A percentile compares a stretch with the other conserved stretches of the same genome.
Conservation (phyloP, 768 basidiomycete genomes). For the Amanita rimosa region DNA sequence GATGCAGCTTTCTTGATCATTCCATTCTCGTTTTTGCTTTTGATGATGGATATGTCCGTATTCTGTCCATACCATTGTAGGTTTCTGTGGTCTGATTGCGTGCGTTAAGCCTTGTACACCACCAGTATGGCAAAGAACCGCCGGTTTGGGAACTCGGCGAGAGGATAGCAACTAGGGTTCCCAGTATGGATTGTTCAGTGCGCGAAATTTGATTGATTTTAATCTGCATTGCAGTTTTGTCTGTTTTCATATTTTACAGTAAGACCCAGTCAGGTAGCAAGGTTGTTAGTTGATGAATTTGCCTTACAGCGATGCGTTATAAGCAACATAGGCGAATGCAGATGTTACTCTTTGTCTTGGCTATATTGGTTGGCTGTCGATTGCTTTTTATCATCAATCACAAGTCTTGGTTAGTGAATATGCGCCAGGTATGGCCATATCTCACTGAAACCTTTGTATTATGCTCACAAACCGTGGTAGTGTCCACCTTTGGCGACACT, state of each 20-base stretch:
- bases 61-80: neutral
- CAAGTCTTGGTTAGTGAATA: constrained; percentile 60
- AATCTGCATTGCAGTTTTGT: constrained; percentile 37
- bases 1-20: constrained; percentile 53
- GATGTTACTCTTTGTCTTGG: constrained; percentile 44
- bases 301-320: constrained; percentile 45
- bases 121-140: constrained; percentile 62
- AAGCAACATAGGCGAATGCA: constrained; percentile 47
- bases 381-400: constrained; percentile 63
- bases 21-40: constrained; percentile 61
- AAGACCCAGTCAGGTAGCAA: constrained; percentile 13
- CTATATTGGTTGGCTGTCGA: constrained; percentile 45
- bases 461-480: constrained; percentile 22
- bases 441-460: neutral
- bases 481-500: constrained; percentile 67
- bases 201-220: neutral
- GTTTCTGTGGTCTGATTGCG: constrained; percentile 1
- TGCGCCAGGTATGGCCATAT: constrained; percentile 49
- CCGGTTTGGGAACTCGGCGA: constrained; percentile 35
- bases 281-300: neutral
- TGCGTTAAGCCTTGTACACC: constrained; percentile 54
- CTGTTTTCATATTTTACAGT: constrained; percentile 72
- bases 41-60: constrained; percentile 80
- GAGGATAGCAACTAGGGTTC: constrained; percentile 53
- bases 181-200: constrained; percentile 43